phyloP scores from a whole-genome alignment of 169 alveolate genomes.

The Plasmodium fragile region DNA sequence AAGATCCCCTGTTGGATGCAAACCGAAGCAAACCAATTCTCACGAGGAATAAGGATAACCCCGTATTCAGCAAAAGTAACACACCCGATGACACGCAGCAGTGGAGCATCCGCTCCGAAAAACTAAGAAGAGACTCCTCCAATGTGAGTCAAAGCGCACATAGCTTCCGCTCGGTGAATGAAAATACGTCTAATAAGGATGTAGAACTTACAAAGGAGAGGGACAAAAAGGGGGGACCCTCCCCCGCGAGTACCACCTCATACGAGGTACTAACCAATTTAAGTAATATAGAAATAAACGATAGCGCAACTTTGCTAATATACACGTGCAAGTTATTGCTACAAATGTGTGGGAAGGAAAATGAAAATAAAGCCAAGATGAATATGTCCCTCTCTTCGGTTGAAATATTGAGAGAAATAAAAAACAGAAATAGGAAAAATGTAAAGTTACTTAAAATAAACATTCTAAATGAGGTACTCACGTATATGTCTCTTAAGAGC shows the following conservation, averaged over 20 bases:
- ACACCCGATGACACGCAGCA: background rate
- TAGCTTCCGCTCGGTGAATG: slow-evolving; percentile 7
- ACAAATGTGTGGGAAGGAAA: slow-evolving; percentile 12
- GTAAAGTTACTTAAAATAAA: slow-evolving; percentile 63
- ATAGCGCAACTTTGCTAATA: slow-evolving; percentile 39
- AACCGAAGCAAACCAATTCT: background rate
- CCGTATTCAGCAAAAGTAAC: background rate
- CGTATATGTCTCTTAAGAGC: slow-evolving; percentile 16
- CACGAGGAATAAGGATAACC: background rate
- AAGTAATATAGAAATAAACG: slow-evolving; percentile 35
- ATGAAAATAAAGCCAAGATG: background rate
- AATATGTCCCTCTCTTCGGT: slow-evolving; percentile 38
- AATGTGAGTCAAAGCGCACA: slow-evolving; percentile 19
- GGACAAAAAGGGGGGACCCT: background rate
- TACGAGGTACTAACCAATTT: slow-evolving; percentile 28
- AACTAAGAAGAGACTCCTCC: background rate
- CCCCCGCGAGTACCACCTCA: slow-evolving; percentile 9
- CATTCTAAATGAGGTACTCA: slow-evolving; percentile 29
- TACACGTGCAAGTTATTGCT: slow-evolving; percentile 23
- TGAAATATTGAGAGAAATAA: slow-evolving; percentile 58
- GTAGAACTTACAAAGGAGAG: background rate
- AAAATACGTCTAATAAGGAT: slow-evolving; percentile 1
- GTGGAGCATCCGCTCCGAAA: background rate
- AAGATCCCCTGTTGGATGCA: background rate
- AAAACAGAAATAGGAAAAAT: slow-evolving; percentile 51